Evolutionary conservation across 306 rosid genomes (phyloP), one percentile per base, ranked within the genome.

Genomic region (Vigna mungo): DNA sequence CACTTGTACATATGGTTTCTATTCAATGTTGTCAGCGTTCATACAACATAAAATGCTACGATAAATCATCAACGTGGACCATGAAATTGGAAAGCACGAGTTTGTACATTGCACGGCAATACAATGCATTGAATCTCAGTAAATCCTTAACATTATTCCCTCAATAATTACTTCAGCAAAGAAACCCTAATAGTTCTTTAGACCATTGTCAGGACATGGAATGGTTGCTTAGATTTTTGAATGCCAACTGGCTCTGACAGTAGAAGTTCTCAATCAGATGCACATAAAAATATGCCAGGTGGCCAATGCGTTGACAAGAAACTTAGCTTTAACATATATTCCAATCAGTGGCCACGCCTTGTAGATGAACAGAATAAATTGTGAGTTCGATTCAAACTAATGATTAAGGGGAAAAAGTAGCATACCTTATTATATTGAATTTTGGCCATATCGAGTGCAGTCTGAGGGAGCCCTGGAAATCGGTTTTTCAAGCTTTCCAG

Each of bases 401-500:
- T 23, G 75, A 37, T 54, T 47, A 10, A 44, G 51, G 34, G 18
- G 17, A n/a, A 44, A 27, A 14, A 47, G 9, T 2, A 36, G 9
- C 2, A 51, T 77, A 91, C 98, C 91, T 87, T 94, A 58, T 92
- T 94, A 64, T 87, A 92, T 78, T 91, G 98, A 79, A 94, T 94
- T 85, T 92, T 94, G 70, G 91, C 86, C 97, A 94, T 94, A 82
- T 94, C 98, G 53, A 94, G 74, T 18, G 94, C 90, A 78, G 93
- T 94, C 70, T 94, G 98, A 46, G 98, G 96, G 68, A 94, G 97
- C 56, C 94, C 94, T 3, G 98, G 96, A 82, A 90, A 92, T 61
- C 94, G 89, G 66, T 78, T 86, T 81, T 89, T 87, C 80, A 94
- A 86, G 85, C 89, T 87, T 25, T 85, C 90, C n/a, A 94, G 85